Evolutionary conservation across 257 asterid species (phyloP), one percentile per base, ranked within the genome.

Genomic region (Marsdenia floribunda): DNA sequence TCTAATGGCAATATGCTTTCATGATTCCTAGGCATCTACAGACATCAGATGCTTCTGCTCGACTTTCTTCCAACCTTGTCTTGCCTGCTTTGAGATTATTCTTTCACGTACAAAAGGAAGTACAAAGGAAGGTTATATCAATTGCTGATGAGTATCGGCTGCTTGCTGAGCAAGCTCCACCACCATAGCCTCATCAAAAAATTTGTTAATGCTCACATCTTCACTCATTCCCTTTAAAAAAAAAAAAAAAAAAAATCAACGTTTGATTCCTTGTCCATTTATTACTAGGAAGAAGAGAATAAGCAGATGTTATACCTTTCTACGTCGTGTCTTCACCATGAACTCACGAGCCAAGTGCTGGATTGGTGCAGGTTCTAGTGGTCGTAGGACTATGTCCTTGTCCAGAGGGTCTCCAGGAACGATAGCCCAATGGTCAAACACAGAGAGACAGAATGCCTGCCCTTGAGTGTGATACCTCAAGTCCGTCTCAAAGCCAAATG

Each of bases 341-440:
- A 93, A 93, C 75, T 93, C 98, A 53, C 98, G 95, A 66, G 97
- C 98, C 84, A 93, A 85, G 81, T 93, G 98, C 73, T 91, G 98
- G 80, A 91, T 82, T 37, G 98, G 98, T 60, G 98, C 98, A 63
- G 98, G 98, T 83, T 93, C 98, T 59, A 93, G 84, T 3, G 98
- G 97, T 40, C 97, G 94, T 44, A 93, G 85, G 49, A 93, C 97
- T 54, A 91, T 93, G 78, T 94, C 86, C 87, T 92, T 91, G 74
- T 94, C 98, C 22, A 94, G 93, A 2, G 98, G 98, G 75, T 94
- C 98, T 11, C 98, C 98, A 47, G 98, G 98, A 53, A 93, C 98
- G 22, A 90, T 91, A 73, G 96, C 89, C 98, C 98, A 94, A 75
- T 94, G 97, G 80, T 94, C 98, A 75, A 94, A 94, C 67, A 82